Base-by-base conservation (phyloP, 768 basidiomycete species). In the Mycena vulgaris region DNA sequence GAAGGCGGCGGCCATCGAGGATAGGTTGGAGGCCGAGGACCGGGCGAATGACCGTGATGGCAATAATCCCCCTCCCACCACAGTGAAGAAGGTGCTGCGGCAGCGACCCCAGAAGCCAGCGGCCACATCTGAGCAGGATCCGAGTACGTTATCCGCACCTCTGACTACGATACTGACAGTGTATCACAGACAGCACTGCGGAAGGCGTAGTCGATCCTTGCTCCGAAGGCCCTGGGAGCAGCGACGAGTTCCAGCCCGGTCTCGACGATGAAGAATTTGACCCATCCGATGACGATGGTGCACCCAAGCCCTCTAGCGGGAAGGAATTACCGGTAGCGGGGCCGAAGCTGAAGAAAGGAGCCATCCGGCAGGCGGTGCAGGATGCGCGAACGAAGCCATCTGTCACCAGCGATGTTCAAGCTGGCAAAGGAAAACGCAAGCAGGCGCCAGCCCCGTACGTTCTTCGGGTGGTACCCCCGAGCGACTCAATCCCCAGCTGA, bases 161-260 rank as follows among this genome's bases (percentile, higher is more conserved):
- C 17, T 42, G 9, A 5, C 5, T 8, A n/a, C 42, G 21, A n/a
- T 42, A 42, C 42, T 42, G 42, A 42, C 42, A 42, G 5, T 42
- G 42, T 42, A 42, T n/a, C 42, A 19, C 42, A 42, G 42, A 5
- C 37, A 57, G 16, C 27, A 37, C 37, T n/a, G 39, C 17, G 37
- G 56, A 11, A 10, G 14, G 42, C n/a, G 27, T 47, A 1, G n/a
- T n/a, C n/a, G 42, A 59, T 33, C 58, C 58, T 21, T 14, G 21
- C 27, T 59, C 58, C 2, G 56, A 57, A 4, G 56, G 56, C 19
- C 58, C 58, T 16, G 58, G 42, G 28, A 59, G 55, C 37, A 57
- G 55, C 37, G 55, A 57, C 35, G 55, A 57, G 35, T 57, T 14
- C 55, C 35, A 27, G 14, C 35, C 35, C 6, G 23, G 40, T 33